A percentile compares a stretch with the other conserved stretches of the same genome.
Conservation (phyloP, 2,329 filamentous ascomycete species). For the Elsinoe australis region DNA sequence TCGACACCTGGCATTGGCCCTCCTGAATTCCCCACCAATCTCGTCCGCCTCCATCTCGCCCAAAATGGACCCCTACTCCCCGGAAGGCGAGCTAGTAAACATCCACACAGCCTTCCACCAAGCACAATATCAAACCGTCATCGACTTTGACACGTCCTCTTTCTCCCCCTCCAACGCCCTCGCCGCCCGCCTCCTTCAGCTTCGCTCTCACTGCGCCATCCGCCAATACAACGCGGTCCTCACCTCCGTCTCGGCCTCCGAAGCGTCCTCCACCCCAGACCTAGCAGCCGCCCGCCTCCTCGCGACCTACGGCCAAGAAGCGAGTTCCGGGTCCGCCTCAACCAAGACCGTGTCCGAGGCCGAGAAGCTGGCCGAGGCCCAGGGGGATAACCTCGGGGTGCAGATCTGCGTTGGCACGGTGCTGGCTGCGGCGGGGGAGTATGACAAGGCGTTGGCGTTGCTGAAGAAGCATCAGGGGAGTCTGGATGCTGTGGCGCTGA, state of each 20-base stretch:
- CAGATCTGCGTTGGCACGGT: constrained; percentile 78
- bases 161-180: constrained; percentile 73
- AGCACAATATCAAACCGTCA: constrained; percentile 77
- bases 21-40: background rate
- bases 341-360: constrained; percentile 49
- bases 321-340: no score
- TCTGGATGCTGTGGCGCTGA: constrained; percentile 69
- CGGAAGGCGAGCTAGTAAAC: constrained; percentile 60
- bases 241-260: constrained; percentile 42
- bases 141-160: constrained; percentile 74
- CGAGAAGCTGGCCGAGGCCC: constrained; percentile 58
- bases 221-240: constrained; percentile 69
- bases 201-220: constrained; percentile 75
- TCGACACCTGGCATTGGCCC: background rate
- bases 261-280: constrained; percentile 50
- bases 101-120: constrained; percentile 60
- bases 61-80: constrained; percentile 55
- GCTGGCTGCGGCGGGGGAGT: constrained; percentile 68
- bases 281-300: constrained; percentile 69
- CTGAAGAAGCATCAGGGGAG: constrained; percentile 78
- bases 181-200: constrained; percentile 66
- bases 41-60: background rate
- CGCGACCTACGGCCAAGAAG: constrained; percentile 61
- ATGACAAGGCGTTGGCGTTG: constrained; percentile 76
- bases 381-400: constrained; percentile 67